These are phyloP conservation scores for Nadsonia starkeyi-henricii DNA, from an alignment of 1,139 yeast species.

Conservation along the genomic window DNA sequence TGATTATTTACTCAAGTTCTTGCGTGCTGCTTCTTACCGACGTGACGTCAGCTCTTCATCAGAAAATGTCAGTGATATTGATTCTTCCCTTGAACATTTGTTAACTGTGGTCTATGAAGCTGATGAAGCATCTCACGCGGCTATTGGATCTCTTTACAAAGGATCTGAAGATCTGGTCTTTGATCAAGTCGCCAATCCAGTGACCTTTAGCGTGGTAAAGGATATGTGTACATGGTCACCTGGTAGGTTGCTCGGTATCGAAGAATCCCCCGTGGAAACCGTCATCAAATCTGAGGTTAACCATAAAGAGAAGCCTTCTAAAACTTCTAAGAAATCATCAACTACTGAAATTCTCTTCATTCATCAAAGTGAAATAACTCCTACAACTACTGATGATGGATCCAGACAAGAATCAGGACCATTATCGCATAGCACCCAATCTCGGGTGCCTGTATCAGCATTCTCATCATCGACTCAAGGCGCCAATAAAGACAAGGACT, in stretches of 20 bases:
- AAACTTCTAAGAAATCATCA: background rate
- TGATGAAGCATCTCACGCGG: constrained; percentile 20
- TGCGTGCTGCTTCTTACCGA: constrained; percentile 23
- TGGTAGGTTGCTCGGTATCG: background rate
- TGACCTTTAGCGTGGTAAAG: constrained; percentile 15
- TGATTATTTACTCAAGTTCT: constrained; percentile 18
- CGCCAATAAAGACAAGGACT: no score
- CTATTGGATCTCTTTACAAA: constrained; percentile 18
- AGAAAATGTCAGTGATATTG: constrained; percentile 17
- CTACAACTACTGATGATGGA: no score
- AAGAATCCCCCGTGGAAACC: background rate
- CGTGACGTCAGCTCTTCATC: constrained; percentile 14
- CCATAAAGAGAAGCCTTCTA: background rate
- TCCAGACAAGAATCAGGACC: no score
- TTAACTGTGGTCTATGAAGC: constrained; percentile 22
- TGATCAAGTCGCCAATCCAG: constrained; percentile 12
- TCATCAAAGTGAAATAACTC: background rate
- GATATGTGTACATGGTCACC: constrained; percentile 8
- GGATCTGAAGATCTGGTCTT: constrained; percentile 17
- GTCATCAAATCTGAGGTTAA: background rate
- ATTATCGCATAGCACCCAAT: no score
- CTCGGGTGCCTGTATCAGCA: no score
- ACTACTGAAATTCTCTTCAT: background rate
- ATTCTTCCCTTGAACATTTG: constrained; percentile 17
- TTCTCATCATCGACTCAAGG: no score